Percentiles rank a stretch among this genome's conserved stretches.
These are phyloP conservation scores for Gentiana straminea DNA, from an alignment of 257 asterid genomes.

Conservation along the genomic window DNA sequence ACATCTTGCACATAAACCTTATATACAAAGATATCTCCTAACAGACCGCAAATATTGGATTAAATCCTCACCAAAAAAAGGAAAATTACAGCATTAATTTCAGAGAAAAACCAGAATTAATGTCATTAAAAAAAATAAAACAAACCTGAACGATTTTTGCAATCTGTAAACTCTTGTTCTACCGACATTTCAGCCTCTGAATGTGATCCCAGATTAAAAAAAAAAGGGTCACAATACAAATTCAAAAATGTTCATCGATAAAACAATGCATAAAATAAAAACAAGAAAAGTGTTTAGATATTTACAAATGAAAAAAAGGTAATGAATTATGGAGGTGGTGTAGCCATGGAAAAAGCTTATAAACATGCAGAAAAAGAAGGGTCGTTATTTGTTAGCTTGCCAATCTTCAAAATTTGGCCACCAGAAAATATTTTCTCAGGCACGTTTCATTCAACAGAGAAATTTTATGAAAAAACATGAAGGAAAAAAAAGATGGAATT, in stretches of 20 bases:
- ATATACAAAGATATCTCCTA: no score
- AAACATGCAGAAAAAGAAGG: not conserved
- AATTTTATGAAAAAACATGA: not conserved
- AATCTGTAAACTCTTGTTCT: conserved; percentile 11
- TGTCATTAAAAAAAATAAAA: not conserved
- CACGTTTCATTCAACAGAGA: no score
- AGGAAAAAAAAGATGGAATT: not conserved
- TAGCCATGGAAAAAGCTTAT: not conserved
- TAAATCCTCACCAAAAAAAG: not conserved
- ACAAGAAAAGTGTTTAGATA: not conserved
- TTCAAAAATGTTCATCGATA: no score
- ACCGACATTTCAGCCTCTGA: conserved; percentile 13
- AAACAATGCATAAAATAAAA: not conserved
- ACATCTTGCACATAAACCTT: no score
- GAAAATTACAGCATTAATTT: no score
- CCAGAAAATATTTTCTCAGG: not conserved
- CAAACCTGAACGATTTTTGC: conserved; percentile 10
- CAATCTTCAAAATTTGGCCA: not conserved
- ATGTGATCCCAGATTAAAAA: conserved; percentile 3
- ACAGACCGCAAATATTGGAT: not conserved
- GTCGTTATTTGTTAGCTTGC: not conserved
- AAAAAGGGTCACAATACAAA: not conserved
- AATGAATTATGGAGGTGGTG: not conserved
- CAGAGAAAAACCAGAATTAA: not conserved
- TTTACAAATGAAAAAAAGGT: not conserved